Evolutionary conservation across 805 yeast species (phyloP), one percentile per base, ranked within the genome.

Genomic region (Myxozyma vanderwaltii): DNA sequence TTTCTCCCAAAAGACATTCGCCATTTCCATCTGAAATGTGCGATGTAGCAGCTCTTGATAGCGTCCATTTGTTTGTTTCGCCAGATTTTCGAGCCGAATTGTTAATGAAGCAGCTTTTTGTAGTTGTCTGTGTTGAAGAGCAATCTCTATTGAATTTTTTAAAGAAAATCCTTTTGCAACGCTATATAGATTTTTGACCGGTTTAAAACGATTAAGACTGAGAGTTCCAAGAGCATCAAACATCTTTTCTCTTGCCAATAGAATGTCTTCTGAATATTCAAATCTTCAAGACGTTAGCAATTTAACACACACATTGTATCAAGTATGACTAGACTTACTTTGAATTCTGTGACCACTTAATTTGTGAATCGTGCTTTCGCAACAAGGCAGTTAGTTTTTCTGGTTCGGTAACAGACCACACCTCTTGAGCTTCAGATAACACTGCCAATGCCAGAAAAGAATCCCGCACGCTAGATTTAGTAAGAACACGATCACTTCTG

Each of bases 1-100:
- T 55, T 82, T 82, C 0, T 74, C 72, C 96, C 96, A 89, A 27
- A 87, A 74, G 0, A 87, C 79, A 4, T 75, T 71, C 0, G 96
- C 89, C 0, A 82, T 70, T 45, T 83, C 83, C 63, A 77, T 77
- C 49, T 74, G 73, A 0, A 81, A 58, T 21, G 1, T 76, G 65
- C 21, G 51, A 31, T 4, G n/a, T 40, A 19, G 59, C 2, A 40
- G 26, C 17, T 40, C 49, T 23, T 45, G 21, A 26, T 44, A 29
- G 12, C 26, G 19, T 10, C 36, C 27, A 27, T 45, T 44, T 2
- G 19, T 13, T 3, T 27, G 12, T n/a, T 17, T 21, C 1, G 65
- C 57, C 2, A 66, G 41, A 0, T 26, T 36, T 31, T 64, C 67
- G 13, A 73, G 60, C 45, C 61, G 59, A 4, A 71, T 27, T 0